phyloP scores from a whole-genome alignment of 768 basidiomycete genomes.

The Daedaleopsis sinensis region DNA sequence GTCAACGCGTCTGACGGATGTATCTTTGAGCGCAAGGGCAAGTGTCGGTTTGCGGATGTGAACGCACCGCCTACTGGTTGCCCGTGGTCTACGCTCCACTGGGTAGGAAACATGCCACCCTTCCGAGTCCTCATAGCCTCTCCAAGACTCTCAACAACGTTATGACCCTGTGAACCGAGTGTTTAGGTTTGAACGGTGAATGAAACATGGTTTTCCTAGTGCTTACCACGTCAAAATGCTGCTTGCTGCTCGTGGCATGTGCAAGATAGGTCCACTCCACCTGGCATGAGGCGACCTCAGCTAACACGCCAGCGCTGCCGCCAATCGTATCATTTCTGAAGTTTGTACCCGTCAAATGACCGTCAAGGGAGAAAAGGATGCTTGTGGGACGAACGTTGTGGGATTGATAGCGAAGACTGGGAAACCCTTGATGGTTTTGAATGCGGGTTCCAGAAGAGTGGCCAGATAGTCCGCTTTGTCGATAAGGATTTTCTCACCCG shows the following conservation, averaged over 20 bases:
- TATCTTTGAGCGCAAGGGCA: neutral
- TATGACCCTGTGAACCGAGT: constrained; percentile 42
- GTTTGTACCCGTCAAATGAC: neutral
- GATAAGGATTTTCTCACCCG: constrained; percentile 61
- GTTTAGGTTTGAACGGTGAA: neutral
- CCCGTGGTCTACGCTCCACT: constrained; percentile 56
- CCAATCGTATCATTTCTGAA: constrained; percentile 43
- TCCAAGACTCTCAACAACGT: constrained; percentile 52
- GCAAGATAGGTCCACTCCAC: constrained; percentile 87
- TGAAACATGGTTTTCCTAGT: neutral
- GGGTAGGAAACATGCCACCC: constrained; percentile 66
- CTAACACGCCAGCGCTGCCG: constrained; percentile 50
- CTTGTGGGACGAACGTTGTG: constrained; percentile 43
- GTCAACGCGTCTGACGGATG: constrained; percentile 37
- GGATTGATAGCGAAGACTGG: constrained; percentile 75
- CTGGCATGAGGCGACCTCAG: constrained; percentile 83
- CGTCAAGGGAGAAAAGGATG: too few species aligned
- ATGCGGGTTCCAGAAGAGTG: constrained; percentile 66
- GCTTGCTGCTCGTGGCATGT: constrained; percentile 71
- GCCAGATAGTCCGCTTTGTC: constrained; percentile 76
- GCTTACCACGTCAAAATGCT: constrained; percentile 58
- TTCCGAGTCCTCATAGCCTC: constrained; percentile 46
- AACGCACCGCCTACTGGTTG: constrained; percentile 50
- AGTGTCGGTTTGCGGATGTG: neutral
- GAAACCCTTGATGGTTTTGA: constrained; percentile 67